Evolutionary conservation across 2,329 filamentous ascomycete species (phyloP), one percentile per base, ranked within the genome.

Genomic region (Aspergillus floridensis): DNA sequence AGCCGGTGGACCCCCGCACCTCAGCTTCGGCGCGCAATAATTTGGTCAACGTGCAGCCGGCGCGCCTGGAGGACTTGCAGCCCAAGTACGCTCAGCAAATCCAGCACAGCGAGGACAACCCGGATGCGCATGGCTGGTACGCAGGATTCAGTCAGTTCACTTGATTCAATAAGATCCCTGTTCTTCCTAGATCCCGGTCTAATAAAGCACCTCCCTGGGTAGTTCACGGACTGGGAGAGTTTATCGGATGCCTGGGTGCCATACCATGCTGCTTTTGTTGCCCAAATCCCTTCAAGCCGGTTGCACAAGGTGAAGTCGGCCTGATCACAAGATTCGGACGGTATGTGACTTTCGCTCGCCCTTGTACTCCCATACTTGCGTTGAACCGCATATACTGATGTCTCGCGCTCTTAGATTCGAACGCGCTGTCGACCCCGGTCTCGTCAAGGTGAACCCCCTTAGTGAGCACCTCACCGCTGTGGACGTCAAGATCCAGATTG

Each of bases 401-500:
- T 6, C 26, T 41, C 2, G 10, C 16, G 46, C n/a, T 54, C 47
- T 7, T 52, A 76, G 74, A 65, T 98, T 99, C 80, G 91, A 96
- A 77, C 90, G 93, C 77, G 92, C 95, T 11, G 93, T 98, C 66
- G 95, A 99, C 76, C 95, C 95, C 2, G 95, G 95, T 74, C 88
- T 99, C 32, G 92, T 98, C 77, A 96, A 96, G 82, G 88, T 99
- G 82, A 99, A 99, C 80, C 93, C 93, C 3, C 86, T 98, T 57
- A 93, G 90, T 70, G 95, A 99, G 82, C 86, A 84, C 59, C 84
- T 99, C 47, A 88, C 92, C 67, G 91, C 96, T 70, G 89, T 99
- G 73, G 95, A 99, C 76, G 95, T 99, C 80, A 99, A 98, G 87
- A 97, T 98, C 69, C 95, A 99, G 80, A 97, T 96, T 66, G 92